Evolutionary conservation across 2,329 filamentous ascomycete genomes (phyloP), one percentile per base, ranked within the genome.

Genomic region (Phaeosphaeriaceae sp.): DNA sequence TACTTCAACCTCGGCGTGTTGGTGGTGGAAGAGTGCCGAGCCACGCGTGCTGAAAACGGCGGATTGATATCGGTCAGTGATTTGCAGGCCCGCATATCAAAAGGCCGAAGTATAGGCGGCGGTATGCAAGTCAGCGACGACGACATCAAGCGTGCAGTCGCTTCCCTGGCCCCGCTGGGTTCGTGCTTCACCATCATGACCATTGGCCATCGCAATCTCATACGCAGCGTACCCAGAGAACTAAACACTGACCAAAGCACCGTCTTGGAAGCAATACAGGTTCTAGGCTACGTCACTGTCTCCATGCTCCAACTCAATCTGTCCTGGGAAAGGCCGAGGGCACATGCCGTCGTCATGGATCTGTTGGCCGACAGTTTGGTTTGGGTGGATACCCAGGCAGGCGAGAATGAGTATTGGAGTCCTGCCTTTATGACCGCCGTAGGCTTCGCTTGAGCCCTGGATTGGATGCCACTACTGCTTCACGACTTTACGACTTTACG

Each of bases 1-100:
- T 99, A 97, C 77, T 97, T 97, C 74, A 93, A 96, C 78, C 85
- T 99, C 37, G 94, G 92, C 1, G 93, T 97, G n/a, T 83, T 90
- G 41, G 89, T 97, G 1, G 94, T 99, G 5, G 93, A 97, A 74
- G 86, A 97, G 6, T 99, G 94, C 70, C 82, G 91, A 5, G 85
- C 87, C 43, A 97, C 92, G 36, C 81, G 94, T 43, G 85, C 84
- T 3, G 93, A 97, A 75, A 99, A 99, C 71, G 94, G 94, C 6
- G 94, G 94, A 0, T 79, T 99, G 64, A 90, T 99, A 44, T 89
- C 89, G 9, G 83, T 97, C 15, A 79, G 83, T 36, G 93, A 97
- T 74, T 86, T 96, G 62, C 80, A 86, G 48, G 88, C 92, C 67
- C 81, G 86, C 36, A 87, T 97, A 20, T 85, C 86, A 59, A 85